A percentile compares a stretch with the other conserved stretches of the same genome.
Conservation (phyloP, 2,329 filamentous ascomycete species). For the Calcarisporium arbuscula region DNA sequence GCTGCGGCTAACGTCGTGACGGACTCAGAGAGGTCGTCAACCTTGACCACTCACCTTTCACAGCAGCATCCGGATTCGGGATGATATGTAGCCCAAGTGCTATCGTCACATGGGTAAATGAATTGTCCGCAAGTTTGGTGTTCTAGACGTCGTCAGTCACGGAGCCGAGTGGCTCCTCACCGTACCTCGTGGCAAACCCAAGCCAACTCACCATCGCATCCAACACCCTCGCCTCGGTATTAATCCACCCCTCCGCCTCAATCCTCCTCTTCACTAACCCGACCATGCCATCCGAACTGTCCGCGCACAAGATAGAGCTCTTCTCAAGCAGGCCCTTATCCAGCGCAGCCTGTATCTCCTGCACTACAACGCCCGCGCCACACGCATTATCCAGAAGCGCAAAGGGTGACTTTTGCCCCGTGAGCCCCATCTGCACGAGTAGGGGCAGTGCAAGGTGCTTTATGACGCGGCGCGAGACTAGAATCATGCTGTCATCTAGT, state of each 20-base stretch:
- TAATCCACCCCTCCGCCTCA: constrained; percentile 37
- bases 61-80: constrained; percentile 28
- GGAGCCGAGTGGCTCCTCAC: too few species aligned
- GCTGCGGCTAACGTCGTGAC: not conserved
- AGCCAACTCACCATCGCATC: constrained; percentile 37
- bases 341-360: constrained; percentile 34
- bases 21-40: too few species aligned
- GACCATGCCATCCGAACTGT: constrained; percentile 38
- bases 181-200: too few species aligned
- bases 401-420: constrained; percentile 19
- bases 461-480: constrained; percentile 13
- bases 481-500: constrained; percentile 7
- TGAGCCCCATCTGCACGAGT: constrained; percentile 19
- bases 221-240: constrained; percentile 33
- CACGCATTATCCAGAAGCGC: constrained; percentile 46
- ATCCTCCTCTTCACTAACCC: constrained; percentile 31
- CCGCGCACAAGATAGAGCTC: constrained; percentile 44
- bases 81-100: constrained; percentile 43
- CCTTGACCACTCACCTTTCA: constrained; percentile 17
- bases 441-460: constrained; percentile 14
- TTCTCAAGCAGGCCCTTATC: constrained; percentile 27
- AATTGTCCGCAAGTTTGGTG: constrained; percentile 29
- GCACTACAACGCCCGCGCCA: constrained; percentile 43
- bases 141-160: too few species aligned
- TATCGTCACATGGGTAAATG: constrained; percentile 38